A percentile compares a stretch with the other conserved stretches of the same genome.
Conservation (phyloP, 257 asterid genomes). For the Perilla frutescens region DNA sequence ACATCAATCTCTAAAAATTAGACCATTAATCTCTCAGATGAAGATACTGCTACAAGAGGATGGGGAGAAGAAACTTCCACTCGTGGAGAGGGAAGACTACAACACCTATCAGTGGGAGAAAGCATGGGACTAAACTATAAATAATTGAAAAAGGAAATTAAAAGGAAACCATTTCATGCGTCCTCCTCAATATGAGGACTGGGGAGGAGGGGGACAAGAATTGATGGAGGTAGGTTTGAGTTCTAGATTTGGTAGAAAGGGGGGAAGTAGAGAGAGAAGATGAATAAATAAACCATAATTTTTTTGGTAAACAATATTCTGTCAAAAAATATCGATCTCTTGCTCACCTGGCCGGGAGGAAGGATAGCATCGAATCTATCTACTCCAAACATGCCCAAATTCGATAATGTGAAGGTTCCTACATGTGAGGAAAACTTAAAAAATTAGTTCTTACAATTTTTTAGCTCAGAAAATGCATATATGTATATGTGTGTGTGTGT, state of each 20-base stretch:
- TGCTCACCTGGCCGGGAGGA: slow-evolving; percentile 90
- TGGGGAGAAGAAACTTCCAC: not conserved
- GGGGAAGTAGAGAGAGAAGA: not conserved
- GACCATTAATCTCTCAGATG: not conserved
- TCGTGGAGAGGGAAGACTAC: not conserved
- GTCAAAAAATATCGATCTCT: slow-evolving; percentile 2
- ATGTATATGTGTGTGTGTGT: not conserved
- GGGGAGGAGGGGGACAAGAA: not conserved
- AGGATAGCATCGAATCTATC: slow-evolving; percentile 95
- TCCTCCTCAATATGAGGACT: not conserved
- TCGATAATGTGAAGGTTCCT: slow-evolving; percentile 92
- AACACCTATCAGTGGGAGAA: not conserved
- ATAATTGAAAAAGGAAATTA: not conserved
- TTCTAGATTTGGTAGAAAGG: not conserved
- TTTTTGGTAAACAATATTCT: not conserved
- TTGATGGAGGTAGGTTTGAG: not conserved
- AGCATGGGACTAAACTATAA: not conserved
- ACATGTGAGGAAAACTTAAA: slow-evolving; percentile 14
- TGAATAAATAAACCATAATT: not conserved
- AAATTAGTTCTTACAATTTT: not conserved
- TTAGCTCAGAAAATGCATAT: not conserved
- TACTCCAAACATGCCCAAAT: slow-evolving; percentile 96
- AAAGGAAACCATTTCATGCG: not conserved
- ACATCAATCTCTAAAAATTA: not conserved
- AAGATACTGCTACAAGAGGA: not conserved